A percentile compares a stretch with the other conserved stretches of the same genome.
Evolutionary conservation across 2,329 filamentous ascomycete genomes (phyloP).

Genomic region (Allantophomopsis cytisporea): DNA sequence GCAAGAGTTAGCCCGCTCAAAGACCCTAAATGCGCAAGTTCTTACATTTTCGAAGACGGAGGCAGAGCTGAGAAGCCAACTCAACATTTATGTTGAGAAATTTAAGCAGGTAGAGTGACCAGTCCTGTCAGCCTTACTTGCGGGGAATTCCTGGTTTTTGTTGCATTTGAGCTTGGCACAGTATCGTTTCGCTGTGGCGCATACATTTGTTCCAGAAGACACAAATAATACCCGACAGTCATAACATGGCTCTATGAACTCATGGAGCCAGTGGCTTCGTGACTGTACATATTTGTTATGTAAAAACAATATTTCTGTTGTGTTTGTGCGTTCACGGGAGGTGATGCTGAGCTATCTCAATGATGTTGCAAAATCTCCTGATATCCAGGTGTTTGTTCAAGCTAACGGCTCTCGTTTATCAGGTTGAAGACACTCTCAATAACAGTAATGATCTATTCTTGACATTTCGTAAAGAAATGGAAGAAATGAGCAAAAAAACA

Average conservation of each 20-base stretch:
- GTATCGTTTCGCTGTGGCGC: too few relatives aligned
- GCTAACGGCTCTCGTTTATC: slow-evolving; percentile 27
- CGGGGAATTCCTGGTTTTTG: too few relatives aligned
- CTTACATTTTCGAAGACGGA: slow-evolving; percentile 95
- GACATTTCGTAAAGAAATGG: slow-evolving; percentile 97
- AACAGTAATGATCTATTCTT: slow-evolving; percentile 96
- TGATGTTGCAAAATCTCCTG: too few relatives aligned
- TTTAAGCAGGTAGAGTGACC: slow-evolving; percentile 75
- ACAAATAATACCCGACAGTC: too few relatives aligned
- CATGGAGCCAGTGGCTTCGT: too few relatives aligned
- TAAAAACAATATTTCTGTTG: too few relatives aligned
- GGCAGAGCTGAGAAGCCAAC: slow-evolving; percentile 80
- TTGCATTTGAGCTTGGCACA: too few relatives aligned
- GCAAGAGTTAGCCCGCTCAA: slow-evolving; percentile 62
- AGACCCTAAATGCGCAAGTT: slow-evolving; percentile 80
- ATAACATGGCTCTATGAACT: too few relatives aligned
- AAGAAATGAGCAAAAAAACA: slow-evolving; percentile 99
- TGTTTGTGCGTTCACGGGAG: too few relatives aligned
- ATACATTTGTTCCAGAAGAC: too few relatives aligned
- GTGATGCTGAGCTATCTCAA: too few relatives aligned
- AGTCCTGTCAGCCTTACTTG: slow-evolving; percentile 17
- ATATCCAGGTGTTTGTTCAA: not conserved
- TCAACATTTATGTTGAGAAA: slow-evolving; percentile 98
- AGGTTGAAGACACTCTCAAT: slow-evolving; percentile 98
- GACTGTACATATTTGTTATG: too few relatives aligned